Evolutionary conservation across 1,139 yeast species (phyloP), one percentile per base, ranked within the genome.

Genomic region (Scheffersomyces illinoinensis): DNA sequence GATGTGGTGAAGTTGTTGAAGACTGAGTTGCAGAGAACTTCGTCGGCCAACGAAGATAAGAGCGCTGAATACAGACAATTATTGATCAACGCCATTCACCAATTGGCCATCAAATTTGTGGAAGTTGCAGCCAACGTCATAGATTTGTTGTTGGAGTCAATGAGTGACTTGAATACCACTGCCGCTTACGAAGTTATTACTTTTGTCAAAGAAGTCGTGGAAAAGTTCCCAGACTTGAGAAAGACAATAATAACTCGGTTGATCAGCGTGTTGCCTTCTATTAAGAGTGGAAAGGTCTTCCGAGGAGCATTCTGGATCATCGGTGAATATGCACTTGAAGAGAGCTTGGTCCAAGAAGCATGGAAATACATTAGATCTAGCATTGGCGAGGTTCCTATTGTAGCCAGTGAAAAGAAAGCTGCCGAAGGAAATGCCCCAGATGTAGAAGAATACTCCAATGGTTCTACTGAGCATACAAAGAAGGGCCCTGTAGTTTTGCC

Each of bases 271-370:
- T 79, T 96, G 68, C 87, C 87, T 43, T 78, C 80, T 48, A 88
- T 91, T 55, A 90, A 89, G 69, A 89, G 96, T 62, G 97, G 97
- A 7, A 92, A 92, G 69, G 97, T 95, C 20, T 90, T 88, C 77
- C 88, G 98, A 67, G 97, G 97, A 52, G 92, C 97, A 1, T 80
- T 96, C 60, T 96, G 99, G 99, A 89, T 95, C 56, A 78, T 96
- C 68, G 99, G 99, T 74, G 99, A 96, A 75, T 95, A 93, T 75
- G 82, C 95, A 50, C 71, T 83, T 57, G 90, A 88, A 58, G 93
- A 89, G 66, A 76, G 83, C 51, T 90, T 90, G 60, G 87, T 95
- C 59, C 91, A 90, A 73, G 85, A 83, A 50, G 88, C 97, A 8
- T 96, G 99, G 99, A 89, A 86, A 68, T 90, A 86, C 65, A 87